Evolutionary conservation across 306 rosid species (phyloP).

Genomic region (Rosa lucieae): DNA sequence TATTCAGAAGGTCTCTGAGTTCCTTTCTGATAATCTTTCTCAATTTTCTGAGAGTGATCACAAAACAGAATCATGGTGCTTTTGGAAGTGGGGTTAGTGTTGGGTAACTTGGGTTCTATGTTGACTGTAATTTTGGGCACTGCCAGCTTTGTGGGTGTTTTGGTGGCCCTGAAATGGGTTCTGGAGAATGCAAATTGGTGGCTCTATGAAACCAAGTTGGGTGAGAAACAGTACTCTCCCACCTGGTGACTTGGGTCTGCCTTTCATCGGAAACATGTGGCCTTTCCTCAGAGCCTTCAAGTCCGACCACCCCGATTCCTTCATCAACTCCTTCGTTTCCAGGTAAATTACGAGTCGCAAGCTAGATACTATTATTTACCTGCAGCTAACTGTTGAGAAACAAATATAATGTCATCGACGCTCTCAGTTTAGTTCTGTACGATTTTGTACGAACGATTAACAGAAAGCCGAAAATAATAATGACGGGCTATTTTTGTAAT

Average conservation of each 20-base stretch:
- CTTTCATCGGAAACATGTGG: constrained; percentile 96
- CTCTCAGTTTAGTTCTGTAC: too few species aligned
- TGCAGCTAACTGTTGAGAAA: neutral
- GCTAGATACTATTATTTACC: neutral
- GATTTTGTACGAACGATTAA: too few species aligned
- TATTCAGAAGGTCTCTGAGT: neutral
- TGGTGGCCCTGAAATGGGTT: constrained; percentile 32
- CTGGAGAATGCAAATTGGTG: constrained; percentile 56
- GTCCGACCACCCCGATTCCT: constrained; percentile 73
- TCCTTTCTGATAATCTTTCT: neutral
- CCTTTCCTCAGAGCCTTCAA: constrained; percentile 88
- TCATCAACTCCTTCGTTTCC: constrained; percentile 58
- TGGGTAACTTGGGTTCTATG: constrained; percentile 13
- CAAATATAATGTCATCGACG: too few species aligned
- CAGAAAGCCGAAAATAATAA: too few species aligned
- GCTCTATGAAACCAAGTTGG: constrained; percentile 60
- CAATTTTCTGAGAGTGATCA: neutral
- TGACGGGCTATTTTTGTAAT: neutral
- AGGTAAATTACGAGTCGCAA: constrained; percentile 37
- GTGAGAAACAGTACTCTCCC: constrained; percentile 60
- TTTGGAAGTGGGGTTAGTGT: constrained; percentile 15
- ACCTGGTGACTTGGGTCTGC: constrained; percentile 92
- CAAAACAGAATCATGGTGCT: neutral
- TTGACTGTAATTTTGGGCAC: constrained; percentile 7
- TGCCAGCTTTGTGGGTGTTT: constrained; percentile 6